phyloP scores from a whole-genome alignment of 176 grass and related monocot species.

The Carex myosuroides region DNA sequence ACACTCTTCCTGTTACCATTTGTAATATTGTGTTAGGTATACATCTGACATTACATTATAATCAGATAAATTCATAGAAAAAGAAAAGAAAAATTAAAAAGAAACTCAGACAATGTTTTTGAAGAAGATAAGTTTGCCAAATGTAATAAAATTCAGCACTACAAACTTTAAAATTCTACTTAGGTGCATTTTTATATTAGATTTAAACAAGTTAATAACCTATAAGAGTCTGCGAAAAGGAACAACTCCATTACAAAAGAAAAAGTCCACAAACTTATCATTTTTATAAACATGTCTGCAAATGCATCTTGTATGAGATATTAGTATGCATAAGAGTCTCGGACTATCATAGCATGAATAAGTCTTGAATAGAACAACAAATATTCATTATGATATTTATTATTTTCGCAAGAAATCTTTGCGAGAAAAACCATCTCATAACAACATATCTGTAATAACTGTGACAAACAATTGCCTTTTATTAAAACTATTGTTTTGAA shows the following conservation, averaged over 20 bases:
- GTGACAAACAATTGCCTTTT: not conserved
- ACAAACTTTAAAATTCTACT: not conserved
- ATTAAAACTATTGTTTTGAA: not conserved
- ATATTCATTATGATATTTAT: not conserved
- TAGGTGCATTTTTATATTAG: not conserved
- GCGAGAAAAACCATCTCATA: too few relatives aligned
- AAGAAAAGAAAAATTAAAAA: not conserved
- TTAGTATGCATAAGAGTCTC: not conserved
- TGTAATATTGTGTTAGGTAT: not conserved
- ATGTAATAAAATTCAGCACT: not conserved
- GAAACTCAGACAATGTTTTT: not conserved
- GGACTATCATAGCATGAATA: not conserved
- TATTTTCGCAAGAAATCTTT: not conserved
- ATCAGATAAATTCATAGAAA: not conserved
- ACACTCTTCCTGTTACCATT: constrained; percentile 48
- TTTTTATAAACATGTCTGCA: not conserved
- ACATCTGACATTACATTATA: not conserved
- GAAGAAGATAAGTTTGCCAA: not conserved
- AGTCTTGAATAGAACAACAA: not conserved
- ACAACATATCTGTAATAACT: not conserved
- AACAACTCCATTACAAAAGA: not conserved
- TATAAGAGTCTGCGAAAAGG: not conserved
- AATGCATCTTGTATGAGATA: not conserved
- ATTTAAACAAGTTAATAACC: not conserved
- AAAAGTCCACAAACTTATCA: not conserved